A percentile compares a stretch with the other conserved stretches of the same genome.
Evolutionary conservation across 2,329 filamentous ascomycete species (phyloP).

Genomic region (Dactylellina parvicollis): DNA sequence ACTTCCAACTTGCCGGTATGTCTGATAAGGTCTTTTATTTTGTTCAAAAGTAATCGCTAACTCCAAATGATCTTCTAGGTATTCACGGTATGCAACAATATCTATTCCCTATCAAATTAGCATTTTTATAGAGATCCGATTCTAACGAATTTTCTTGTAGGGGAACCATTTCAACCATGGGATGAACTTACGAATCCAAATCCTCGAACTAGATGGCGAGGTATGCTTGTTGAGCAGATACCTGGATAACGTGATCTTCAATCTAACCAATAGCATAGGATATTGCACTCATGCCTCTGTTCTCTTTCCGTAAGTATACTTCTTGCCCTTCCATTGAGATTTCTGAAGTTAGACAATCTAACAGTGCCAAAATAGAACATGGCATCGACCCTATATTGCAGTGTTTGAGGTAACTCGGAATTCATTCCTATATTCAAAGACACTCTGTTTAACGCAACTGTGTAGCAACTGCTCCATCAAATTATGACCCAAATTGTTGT

Average conservation of each 20-base stretch:
- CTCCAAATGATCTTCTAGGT: not conserved
- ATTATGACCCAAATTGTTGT: conserved; percentile 65
- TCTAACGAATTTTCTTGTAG: conserved; percentile 67
- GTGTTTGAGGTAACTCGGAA: conserved; percentile 65
- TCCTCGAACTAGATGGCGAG: conserved; percentile 28
- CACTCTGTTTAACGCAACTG: not conserved
- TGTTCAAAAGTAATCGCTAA: not conserved
- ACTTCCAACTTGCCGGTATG: conserved; percentile 82
- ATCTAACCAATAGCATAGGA: conserved; percentile 64
- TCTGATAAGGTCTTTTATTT: not conserved
- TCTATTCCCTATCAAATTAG: not conserved
- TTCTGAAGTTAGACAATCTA: not conserved
- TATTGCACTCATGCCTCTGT: conserved; percentile 82
- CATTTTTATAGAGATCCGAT: not conserved
- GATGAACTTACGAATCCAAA: conserved; percentile 63
- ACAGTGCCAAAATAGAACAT: conserved; percentile 25
- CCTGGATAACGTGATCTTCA: not conserved
- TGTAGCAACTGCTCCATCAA: conserved; percentile 67
- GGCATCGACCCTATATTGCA: conserved; percentile 68
- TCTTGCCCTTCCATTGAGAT: not conserved
- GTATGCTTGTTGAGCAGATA: not conserved
- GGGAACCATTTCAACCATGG: conserved; percentile 72
- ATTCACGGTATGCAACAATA: conserved; percentile 29
- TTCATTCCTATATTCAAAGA: conserved; percentile 16
- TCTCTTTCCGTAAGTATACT: conserved; percentile 69